Evolutionary conservation across 306 rosid species (phyloP).

Genomic region (Cicer cuneatum): DNA sequence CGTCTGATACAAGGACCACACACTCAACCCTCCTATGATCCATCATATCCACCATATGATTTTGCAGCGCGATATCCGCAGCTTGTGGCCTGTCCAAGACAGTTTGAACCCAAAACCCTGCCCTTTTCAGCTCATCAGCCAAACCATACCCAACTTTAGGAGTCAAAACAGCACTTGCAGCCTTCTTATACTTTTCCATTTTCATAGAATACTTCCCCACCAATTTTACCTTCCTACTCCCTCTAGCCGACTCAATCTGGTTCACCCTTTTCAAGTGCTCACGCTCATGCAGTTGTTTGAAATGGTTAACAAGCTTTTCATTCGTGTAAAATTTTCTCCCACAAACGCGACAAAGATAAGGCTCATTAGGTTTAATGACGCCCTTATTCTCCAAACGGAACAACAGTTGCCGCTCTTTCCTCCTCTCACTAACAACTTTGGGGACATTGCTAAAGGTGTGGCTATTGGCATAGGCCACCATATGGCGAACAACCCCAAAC

Average conservation of each 20-base stretch:
- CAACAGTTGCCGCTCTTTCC: conserved; percentile 57
- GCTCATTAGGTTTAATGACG: conserved; percentile 57
- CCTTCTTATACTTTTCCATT: conserved; percentile 82
- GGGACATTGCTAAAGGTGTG: conserved; percentile 63
- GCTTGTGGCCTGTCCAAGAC: conserved; percentile 61
- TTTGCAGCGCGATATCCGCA: conserved; percentile 56
- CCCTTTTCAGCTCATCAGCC: conserved; percentile 68
- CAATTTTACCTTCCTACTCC: conserved; percentile 73
- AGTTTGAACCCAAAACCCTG: conserved; percentile 70
- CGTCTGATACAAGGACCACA: conserved; percentile 84
- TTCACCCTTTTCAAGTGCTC: conserved; percentile 75
- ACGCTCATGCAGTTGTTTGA: conserved; percentile 72
- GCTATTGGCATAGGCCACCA: conserved; percentile 75
- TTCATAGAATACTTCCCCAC: conserved; percentile 84
- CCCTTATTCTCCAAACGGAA: conserved; percentile 63
- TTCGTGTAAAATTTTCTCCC: conserved; percentile 71
- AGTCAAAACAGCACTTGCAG: conserved; percentile 62
- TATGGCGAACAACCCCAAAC: conserved; percentile 66
- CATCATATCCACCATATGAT: conserved; percentile 76
- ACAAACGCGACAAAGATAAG: conserved; percentile 73
- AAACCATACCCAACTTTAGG: conserved; percentile 70
- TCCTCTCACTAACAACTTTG: conserved; percentile 55
- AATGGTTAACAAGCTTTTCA: conserved; percentile 82
- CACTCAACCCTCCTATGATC: conserved; percentile 67
- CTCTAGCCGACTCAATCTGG: conserved; percentile 76